Evolutionary conservation across 208 protist species (phyloP).

Genomic region (Acanthamoeba lenticulata): DNA sequence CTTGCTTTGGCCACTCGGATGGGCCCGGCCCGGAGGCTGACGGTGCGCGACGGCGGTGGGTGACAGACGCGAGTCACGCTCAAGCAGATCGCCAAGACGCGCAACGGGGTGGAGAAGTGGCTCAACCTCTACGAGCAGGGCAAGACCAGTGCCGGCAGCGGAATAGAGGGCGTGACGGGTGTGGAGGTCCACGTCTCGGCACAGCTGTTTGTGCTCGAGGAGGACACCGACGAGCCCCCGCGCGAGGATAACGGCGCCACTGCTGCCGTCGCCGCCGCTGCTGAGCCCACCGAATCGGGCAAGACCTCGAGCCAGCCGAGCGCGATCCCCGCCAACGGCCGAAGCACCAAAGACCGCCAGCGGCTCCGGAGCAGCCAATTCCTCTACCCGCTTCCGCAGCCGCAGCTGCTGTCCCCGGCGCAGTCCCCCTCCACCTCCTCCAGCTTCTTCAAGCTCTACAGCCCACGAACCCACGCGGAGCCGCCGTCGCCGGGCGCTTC

Average conservation of each 20-base stretch:
- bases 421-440: not conserved
- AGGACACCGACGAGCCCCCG: not conserved
- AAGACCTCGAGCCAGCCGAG: not conserved
- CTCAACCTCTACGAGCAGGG: not conserved
- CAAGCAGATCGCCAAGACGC: constrained; percentile 20
- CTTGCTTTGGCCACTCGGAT: no score
- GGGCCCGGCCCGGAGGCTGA: no score
- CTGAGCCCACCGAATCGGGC: not conserved
- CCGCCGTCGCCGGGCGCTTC: no score
- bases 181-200: not conserved
- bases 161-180: not conserved
- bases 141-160: not conserved
- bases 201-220: not conserved
- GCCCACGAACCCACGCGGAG: not conserved
- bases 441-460: not conserved
- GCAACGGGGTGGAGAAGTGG: constrained; percentile 28
- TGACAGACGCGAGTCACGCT: not conserved
- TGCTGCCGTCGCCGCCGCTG: no score
- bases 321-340: not conserved
- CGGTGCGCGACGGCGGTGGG: not conserved
- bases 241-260: not conserved
- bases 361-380: not conserved
- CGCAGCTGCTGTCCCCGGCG: not conserved
- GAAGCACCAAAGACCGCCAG: not conserved
- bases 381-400: not conserved